Evolutionary conservation across 805 yeast genomes (phyloP), one percentile per base, ranked within the genome.

Genomic region (Zygotorulaspora danielsina): DNA sequence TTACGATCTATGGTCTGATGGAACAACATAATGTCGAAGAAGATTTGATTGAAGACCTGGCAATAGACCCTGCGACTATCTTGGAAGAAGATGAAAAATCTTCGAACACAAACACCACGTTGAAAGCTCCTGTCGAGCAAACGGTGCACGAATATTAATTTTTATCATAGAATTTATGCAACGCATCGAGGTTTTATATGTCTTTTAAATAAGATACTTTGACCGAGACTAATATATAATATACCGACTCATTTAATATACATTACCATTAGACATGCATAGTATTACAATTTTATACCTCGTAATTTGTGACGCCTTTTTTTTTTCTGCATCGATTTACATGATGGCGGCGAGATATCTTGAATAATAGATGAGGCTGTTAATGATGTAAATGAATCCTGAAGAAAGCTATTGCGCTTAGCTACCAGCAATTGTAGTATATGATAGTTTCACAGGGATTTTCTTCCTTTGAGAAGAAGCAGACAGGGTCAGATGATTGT

Each of bases 1-100:
- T 93, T 57, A 74, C 83, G 34, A 55, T 79, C 63, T 93, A 90
- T 66, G 98, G 98, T 67, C 65, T 84, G 70, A 72, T 87, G 56
- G 97, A 89, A 50, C 72, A 84, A 63, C 75, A 78, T 59, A 71
- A 79, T 62, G 72, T 79, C 38, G 90, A 82, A 60, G 70, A 71
- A 47, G 71, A 72, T 55, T 79, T 84, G 39, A 44, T 75, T 32
- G 69, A 73, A 51, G 79, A 73, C 45, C 67, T 81, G 55, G 69
- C 70, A 44, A 55, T 72, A 30, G 76, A 76, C 38, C 66, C 75
- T 39, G 64, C 63, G 35, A 67, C 63, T 7, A 48, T 63, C 20
- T 54, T 55, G 3, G 66, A 60, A 16, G 66, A 54, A 17, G 65
- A 61, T 2, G 31, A 33, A n/a, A 32, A 32, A 20, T 26, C n/a